Evolutionary conservation across 495 filamentous ascomycete species (phyloP), one percentile per base, ranked within the genome.

Genomic region (Acidomyces sp.): DNA sequence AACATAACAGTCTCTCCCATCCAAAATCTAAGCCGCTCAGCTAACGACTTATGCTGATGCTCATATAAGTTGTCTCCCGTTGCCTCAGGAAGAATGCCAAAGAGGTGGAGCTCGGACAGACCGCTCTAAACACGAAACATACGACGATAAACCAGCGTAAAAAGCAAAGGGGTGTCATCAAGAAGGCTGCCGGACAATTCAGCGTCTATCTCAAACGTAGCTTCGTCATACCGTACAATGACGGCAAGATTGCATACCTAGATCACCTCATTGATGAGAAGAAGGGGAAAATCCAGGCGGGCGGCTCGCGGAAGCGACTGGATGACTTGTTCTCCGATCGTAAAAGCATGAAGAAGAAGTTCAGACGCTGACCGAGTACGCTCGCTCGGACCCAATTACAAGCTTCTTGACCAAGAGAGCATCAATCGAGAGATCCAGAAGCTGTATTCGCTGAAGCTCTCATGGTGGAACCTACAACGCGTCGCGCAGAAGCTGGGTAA

Each of bases 171-270:
- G 36, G 39, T 1, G 25, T 46, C 18, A 55, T 67, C 28, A 55
- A 55, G 35, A 21, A 55, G 15, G 63, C 59, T 0, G 52, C 62
- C 3, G 62, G 55, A 1, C 37, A 54, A 16, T 66, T 67, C 39
- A 43, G 56, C 23, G 11, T 62, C 3, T 68, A 58, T 43, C 38
- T 68, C 4, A 58, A 53, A 41, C 52, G 59, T 18, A 44, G 64
- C 33, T 54, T 53, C 1, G 59, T 67, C 34, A 51, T 57, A 0
- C 34, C 51, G 2, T 58, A 56, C 50, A 67, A 67, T 30, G 62
- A 67, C 37, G 56, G 57, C 1, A 64, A 53, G 10, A 7, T 62
- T 2, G 62, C 44, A 1, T 66, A 66, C 42, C 52, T 66, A 18
- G 59, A 62, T 33, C 35, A 44, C 32, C 34, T 63, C 0, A 63